These are phyloP conservation scores for Isatis lusitanica DNA, from an alignment of 441 rosid species.

Conservation along the genomic window DNA sequence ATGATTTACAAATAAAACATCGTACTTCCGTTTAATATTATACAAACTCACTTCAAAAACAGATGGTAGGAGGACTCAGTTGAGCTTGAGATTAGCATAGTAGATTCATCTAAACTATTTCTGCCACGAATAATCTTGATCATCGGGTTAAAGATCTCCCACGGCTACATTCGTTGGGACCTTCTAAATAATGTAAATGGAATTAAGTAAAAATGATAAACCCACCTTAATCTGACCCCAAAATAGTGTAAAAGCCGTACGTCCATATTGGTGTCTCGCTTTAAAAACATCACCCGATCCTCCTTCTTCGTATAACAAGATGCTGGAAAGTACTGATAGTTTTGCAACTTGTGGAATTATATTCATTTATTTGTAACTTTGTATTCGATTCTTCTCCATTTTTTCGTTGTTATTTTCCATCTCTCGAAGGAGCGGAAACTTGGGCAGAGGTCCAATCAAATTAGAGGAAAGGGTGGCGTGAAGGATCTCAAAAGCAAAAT, in stretches of 20 bases:
- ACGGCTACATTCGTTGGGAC: neutral
- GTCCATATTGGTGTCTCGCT: neutral
- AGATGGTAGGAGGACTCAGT: neutral
- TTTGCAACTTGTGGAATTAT: conserved; percentile 15
- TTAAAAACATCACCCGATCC: neutral
- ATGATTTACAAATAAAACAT: neutral
- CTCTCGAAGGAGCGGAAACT: neutral
- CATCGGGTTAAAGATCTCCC: neutral
- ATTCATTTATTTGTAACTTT: neutral
- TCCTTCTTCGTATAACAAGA: neutral
- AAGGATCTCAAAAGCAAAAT: neutral
- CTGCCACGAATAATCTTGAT: neutral
- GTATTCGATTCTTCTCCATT: neutral
- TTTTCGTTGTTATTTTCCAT: neutral
- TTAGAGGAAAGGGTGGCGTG: neutral
- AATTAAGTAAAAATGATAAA: neutral
- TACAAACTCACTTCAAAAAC: neutral
- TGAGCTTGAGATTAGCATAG: neutral
- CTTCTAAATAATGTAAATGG: neutral
- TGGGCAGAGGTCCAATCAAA: neutral
- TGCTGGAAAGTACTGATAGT: neutral
- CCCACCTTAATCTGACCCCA: conserved; percentile 12
- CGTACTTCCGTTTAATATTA: neutral
- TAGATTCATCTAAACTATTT: neutral
- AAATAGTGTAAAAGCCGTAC: neutral